phyloP scores from a whole-genome alignment of 352 stramenopile genomes.

The Globisporangium paddicum region DNA sequence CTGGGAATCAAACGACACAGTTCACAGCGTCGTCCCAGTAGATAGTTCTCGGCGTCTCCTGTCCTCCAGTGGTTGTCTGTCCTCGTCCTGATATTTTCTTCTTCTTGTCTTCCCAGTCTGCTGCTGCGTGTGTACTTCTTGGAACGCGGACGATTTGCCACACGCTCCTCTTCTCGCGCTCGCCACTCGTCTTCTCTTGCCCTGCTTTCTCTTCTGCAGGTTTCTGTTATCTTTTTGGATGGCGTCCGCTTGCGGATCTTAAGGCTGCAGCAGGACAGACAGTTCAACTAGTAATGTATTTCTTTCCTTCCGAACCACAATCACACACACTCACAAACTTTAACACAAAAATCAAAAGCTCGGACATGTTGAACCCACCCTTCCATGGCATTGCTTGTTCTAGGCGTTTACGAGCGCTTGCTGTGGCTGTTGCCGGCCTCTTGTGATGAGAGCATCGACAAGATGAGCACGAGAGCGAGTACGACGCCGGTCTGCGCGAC shows the following conservation, averaged over 20 bases:
- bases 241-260: background rate
- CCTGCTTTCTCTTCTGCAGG: background rate
- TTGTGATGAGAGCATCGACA: slow-evolving; percentile 1
- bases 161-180: background rate
- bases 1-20: background rate
- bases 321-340: background rate
- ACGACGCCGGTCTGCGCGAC: slow-evolving; percentile 45
- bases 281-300: slow-evolving; percentile 24
- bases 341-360: slow-evolving; percentile 2
- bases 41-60: background rate
- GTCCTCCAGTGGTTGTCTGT: background rate
- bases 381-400: too few relatives aligned
- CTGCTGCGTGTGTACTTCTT: background rate
- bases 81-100: background rate
- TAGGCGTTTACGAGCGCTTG: background rate
- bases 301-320: slow-evolving; percentile 16
- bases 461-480: slow-evolving; percentile 18
- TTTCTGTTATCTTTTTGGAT: slow-evolving; percentile 7
- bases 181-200: background rate
- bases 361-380: background rate
- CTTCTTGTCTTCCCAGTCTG: background rate
- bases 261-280: slow-evolving; percentile 1
- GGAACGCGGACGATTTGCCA: background rate
- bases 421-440: background rate
- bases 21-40: background rate